Evolutionary conservation across 139 green algal genomes (phyloP).

Genomic region (Tetraselmis striata): DNA sequence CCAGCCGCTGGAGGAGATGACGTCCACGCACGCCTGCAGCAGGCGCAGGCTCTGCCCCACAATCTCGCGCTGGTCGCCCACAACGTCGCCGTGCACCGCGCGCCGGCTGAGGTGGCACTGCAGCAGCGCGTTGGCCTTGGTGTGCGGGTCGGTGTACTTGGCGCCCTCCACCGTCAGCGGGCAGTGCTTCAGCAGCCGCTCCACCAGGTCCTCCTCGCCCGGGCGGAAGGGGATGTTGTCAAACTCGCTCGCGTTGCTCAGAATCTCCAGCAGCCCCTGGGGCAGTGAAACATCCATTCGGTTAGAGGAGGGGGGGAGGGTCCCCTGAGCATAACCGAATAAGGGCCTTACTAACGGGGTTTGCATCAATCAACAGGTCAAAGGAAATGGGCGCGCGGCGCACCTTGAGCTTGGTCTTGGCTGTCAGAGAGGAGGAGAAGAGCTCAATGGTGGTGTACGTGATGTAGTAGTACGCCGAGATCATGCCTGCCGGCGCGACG

Average conservation of each 20-base stretch:
- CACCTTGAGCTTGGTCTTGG: slow-evolving; percentile 91
- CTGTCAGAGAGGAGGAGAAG: slow-evolving; percentile 72
- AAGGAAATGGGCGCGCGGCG: neutral
- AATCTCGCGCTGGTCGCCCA: slow-evolving; percentile 47
- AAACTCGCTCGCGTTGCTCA: slow-evolving; percentile 81
- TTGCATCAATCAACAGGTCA: too few species aligned
- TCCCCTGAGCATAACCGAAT: too few species aligned
- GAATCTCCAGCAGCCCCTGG: slow-evolving; percentile 86
- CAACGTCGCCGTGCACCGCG: slow-evolving; percentile 69
- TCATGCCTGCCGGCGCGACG: slow-evolving; percentile 91
- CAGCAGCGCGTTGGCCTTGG: slow-evolving; percentile 92
- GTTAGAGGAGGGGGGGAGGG: too few species aligned
- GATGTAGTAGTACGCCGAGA: slow-evolving; percentile 96
- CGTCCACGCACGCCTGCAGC: slow-evolving; percentile 87
- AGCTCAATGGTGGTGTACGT: slow-evolving; percentile 96
- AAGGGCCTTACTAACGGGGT: too few species aligned
- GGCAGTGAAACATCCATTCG: too few species aligned
- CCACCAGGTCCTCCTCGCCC: slow-evolving; percentile 70
- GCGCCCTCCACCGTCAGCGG: slow-evolving; percentile 62
- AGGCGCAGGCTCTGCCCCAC: slow-evolving; percentile 50
- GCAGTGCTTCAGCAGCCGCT: slow-evolving; percentile 67
- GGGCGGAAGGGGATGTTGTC: slow-evolving; percentile 79
- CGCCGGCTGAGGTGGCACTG: slow-evolving; percentile 45
- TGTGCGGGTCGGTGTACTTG: slow-evolving; percentile 76
- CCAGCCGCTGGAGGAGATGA: slow-evolving; percentile 86